Conservation (phyloP, 768 basidiomycete species). For the Macrocybe gigantea region DNA sequence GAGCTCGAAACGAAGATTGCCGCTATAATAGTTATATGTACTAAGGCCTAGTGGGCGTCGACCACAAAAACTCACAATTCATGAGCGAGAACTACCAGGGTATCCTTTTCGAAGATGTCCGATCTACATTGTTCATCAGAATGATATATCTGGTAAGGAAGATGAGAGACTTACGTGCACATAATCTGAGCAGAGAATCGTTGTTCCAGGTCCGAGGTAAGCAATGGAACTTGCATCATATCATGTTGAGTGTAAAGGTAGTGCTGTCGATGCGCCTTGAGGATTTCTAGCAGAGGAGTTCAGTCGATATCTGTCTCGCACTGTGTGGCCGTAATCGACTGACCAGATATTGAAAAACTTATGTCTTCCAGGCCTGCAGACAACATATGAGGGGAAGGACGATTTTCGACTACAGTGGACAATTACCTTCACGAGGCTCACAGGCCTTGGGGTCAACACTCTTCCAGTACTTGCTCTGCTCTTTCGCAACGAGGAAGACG, state of each 20-base stretch:
- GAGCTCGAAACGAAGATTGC: constrained; percentile 83
- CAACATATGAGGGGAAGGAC: constrained; percentile 1
- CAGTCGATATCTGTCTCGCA: background rate
- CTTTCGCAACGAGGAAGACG: constrained; percentile 78
- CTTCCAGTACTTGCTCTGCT: constrained; percentile 92
- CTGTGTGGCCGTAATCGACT: background rate
- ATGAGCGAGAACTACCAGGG: constrained; percentile 84
- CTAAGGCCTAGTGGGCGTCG: background rate
- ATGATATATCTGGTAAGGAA: background rate
- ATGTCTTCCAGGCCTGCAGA: constrained; percentile 53
- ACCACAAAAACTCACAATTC: constrained; percentile 69
- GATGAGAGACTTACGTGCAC: constrained; percentile 64
- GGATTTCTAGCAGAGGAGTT: constrained; percentile 48
- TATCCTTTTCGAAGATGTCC: constrained; percentile 73
- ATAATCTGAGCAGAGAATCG: constrained; percentile 80
- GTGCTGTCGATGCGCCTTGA: constrained; percentile 86
- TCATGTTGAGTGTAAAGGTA: constrained; percentile 70
- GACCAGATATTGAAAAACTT: constrained; percentile 66
- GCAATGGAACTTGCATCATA: constrained; percentile 79
- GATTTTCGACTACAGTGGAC: background rate
- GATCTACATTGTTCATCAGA: constrained; percentile 35
- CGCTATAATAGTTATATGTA: constrained; percentile 38
- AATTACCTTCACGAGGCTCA: constrained; percentile 73
- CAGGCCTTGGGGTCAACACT: constrained; percentile 75
- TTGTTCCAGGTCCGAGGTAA: constrained; percentile 57